Evolutionary conservation across 495 filamentous ascomycete species (phyloP).

Genomic region (Hypoxylon fuscum): DNA sequence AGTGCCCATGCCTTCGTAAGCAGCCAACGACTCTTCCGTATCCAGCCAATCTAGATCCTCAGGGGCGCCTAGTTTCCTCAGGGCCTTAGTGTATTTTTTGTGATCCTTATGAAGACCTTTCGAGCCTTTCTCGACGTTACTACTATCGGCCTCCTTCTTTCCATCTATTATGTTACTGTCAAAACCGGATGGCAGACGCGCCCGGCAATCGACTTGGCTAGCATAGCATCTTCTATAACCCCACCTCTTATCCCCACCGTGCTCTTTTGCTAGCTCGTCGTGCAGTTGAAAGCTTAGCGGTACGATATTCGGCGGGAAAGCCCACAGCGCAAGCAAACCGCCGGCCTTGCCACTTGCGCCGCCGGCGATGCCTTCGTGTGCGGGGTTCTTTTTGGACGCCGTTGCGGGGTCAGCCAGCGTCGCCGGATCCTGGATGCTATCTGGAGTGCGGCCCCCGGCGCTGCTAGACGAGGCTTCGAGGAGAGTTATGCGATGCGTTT

Average conservation of each 20-base stretch:
- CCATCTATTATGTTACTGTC: slow-evolving; percentile 13
- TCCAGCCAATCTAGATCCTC: slow-evolving; percentile 82
- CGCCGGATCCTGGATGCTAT: slow-evolving; percentile 43
- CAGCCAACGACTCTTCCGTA: slow-evolving; percentile 58
- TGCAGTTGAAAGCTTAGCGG: slow-evolving; percentile 80
- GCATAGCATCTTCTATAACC: slow-evolving; percentile 81
- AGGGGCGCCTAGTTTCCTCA: slow-evolving; percentile 52
- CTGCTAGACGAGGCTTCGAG: slow-evolving; percentile 74
- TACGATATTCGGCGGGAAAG: slow-evolving; percentile 81
- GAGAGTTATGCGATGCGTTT: slow-evolving; percentile 76
- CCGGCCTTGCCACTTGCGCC: slow-evolving; percentile 92
- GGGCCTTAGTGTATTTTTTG: slow-evolving; percentile 32
- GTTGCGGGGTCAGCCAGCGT: slow-evolving; percentile 42
- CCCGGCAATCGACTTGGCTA: slow-evolving; percentile 66
- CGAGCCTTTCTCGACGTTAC: slow-evolving; percentile 6
- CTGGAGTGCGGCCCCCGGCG: slow-evolving; percentile 45
- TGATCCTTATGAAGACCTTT: slow-evolving; percentile 42
- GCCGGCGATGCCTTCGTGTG: slow-evolving; percentile 70
- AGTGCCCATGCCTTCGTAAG: slow-evolving; percentile 78
- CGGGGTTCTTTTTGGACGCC: slow-evolving; percentile 45
- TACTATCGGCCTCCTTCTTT: slow-evolving; percentile 31
- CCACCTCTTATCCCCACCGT: slow-evolving; percentile 78
- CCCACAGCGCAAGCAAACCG: slow-evolving; percentile 84
- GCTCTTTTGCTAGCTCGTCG: slow-evolving; percentile 76
- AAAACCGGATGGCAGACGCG: slow-evolving; percentile 42